Evolutionary conservation across 306 rosid genomes (phyloP).

Genomic region (Rubus idaeus): DNA sequence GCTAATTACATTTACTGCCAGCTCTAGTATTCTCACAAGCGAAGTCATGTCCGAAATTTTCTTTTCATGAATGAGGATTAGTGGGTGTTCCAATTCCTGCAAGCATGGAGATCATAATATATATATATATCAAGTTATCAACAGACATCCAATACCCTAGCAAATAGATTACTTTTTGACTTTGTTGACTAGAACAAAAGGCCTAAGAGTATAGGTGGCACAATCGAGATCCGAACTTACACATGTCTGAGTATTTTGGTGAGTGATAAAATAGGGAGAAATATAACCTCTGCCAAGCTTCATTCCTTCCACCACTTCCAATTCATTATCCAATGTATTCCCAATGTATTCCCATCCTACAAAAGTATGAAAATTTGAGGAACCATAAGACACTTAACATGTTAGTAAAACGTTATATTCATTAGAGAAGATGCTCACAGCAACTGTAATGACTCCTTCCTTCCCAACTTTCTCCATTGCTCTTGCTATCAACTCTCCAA

Average conservation of each 20-base stretch:
- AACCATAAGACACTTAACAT: neutral
- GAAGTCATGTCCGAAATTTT: constrained; percentile 78
- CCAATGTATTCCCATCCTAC: constrained; percentile 95
- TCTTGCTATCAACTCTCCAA: constrained; percentile 87
- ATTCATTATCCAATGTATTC: constrained; percentile 87
- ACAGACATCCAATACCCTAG: neutral
- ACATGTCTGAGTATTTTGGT: constrained; percentile 86
- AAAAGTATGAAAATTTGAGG: constrained; percentile 25
- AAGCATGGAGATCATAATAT: constrained; percentile 11
- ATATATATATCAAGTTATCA: no score
- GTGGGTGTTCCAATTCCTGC: constrained; percentile 89
- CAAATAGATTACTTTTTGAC: constrained; percentile 11
- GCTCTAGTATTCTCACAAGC: constrained; percentile 71
- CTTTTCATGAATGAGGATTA: constrained; percentile 86
- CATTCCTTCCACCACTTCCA: constrained; percentile 99
- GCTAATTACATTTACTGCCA: constrained; percentile 58
- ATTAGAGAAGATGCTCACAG: constrained; percentile 48
- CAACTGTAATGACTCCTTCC: constrained; percentile 92
- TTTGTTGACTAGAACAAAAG: neutral
- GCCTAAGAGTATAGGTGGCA: neutral
- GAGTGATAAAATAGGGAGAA: constrained; percentile 89
- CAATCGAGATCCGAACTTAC: constrained; percentile 50
- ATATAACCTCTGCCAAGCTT: constrained; percentile 79
- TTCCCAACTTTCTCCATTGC: constrained; percentile 99
- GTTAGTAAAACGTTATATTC: neutral